These are phyloP conservation scores for Meyerozyma sp. DNA, from an alignment of 1,139 yeast species.

Conservation along the genomic window DNA sequence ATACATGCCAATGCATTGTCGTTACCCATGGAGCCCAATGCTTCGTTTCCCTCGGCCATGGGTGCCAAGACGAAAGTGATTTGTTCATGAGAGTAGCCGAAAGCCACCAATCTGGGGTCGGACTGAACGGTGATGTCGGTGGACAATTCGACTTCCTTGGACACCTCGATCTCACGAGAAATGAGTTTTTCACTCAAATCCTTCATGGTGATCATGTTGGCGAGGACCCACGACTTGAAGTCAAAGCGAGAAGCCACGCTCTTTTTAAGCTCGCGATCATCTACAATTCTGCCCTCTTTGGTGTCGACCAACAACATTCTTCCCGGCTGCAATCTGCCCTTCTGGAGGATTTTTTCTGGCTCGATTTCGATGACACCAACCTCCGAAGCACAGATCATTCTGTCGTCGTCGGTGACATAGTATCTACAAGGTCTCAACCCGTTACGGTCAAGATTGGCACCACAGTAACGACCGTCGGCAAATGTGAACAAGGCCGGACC, in stretches of 20 bases:
- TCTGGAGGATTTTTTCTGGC: slow-evolving; percentile 74
- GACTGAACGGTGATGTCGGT: slow-evolving; percentile 51
- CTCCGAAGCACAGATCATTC: slow-evolving; percentile 96
- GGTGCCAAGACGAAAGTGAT: slow-evolving; percentile 79
- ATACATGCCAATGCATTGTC: slow-evolving; percentile 96
- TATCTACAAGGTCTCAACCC: slow-evolving; percentile 98
- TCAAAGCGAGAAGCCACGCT: slow-evolving; percentile 82
- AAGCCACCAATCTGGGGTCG: slow-evolving; percentile 80
- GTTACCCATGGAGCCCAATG: slow-evolving; percentile 97
- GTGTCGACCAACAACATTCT: slow-evolving; percentile 95
- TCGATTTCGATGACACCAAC: slow-evolving; percentile 94
- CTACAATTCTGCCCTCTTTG: slow-evolving; percentile 86
- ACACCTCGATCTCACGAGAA: slow-evolving; percentile 37
- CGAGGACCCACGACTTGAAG: slow-evolving; percentile 89
- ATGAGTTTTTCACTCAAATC: slow-evolving; percentile 62
- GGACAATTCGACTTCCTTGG: slow-evolving; percentile 14
- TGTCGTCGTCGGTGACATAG: slow-evolving; percentile 89
- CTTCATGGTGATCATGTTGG: slow-evolving; percentile 78
- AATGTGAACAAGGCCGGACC: slow-evolving; percentile 97
- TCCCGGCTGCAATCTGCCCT: slow-evolving; percentile 95
- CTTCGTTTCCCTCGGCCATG: slow-evolving; percentile 95
- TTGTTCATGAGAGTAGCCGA: slow-evolving; percentile 93
- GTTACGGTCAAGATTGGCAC: slow-evolving; percentile 95
- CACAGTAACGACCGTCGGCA: slow-evolving; percentile 97
- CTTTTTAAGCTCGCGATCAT: slow-evolving; percentile 80